Conservation (phyloP, 73 alveolate species). For the Paramecium tetraurelia region DNA sequence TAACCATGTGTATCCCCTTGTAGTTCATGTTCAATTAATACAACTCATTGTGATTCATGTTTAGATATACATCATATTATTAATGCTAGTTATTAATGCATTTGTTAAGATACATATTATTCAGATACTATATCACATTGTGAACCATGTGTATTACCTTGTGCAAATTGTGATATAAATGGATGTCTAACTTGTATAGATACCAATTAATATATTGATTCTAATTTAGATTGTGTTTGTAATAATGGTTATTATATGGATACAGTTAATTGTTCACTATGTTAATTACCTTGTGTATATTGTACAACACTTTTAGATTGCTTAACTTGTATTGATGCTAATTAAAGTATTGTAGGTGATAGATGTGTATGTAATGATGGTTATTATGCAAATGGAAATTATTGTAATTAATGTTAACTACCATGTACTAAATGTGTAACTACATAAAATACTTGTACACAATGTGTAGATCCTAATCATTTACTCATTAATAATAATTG, state of each 20-base stretch:
- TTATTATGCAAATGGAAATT: background rate
- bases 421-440: background rate
- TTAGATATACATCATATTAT: background rate
- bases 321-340: background rate
- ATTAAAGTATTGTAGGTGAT: background rate
- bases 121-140: background rate
- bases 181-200: background rate
- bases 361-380: background rate
- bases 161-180: background rate
- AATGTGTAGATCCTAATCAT: background rate
- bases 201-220: background rate
- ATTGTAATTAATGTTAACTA: background rate
- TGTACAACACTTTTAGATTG: background rate
- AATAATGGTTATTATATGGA: background rate
- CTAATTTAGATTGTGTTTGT: background rate
- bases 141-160: background rate
- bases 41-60: background rate
- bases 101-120: background rate
- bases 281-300: background rate
- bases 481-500: background rate
- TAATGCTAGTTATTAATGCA: background rate
- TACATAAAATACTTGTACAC: background rate
- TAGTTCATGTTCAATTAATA: background rate
- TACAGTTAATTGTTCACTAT: background rate
- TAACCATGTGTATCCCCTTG: background rate